Evolutionary conservation across 148 eudicot species (phyloP), one percentile per base, ranked within the genome.

Genomic region (Suaeda aralocaspica): DNA sequence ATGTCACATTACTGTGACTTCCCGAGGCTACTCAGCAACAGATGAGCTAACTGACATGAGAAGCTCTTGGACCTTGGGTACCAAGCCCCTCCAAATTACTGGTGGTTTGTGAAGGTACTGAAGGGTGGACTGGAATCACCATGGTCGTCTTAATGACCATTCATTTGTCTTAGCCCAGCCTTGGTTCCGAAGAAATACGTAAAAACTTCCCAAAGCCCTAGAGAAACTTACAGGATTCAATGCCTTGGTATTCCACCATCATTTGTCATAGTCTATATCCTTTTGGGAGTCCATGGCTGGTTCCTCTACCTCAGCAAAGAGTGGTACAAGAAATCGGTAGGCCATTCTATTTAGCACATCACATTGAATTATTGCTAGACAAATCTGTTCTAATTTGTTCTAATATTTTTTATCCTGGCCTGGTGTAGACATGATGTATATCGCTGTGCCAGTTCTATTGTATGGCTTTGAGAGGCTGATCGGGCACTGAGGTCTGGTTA

Each of bases 191-290:
- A 73, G 84, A 28, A 79, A 83, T 57, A 69, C 73, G 66, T 69
- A 77, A 21, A 77, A 80, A 14, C 82, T 85, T n/a, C 88, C 88
- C 4, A 83, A 77, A 61, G 59, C 68, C n/a, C 77, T 85, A 7
- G 81, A 83, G 76, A 74, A 70, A 67, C 80, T 86, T 5, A 81
- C 89, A 1, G 89, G 87, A 29, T 86, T 82, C 70, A 83, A 85
- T 50, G 89, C 89, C 12, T 85, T 85, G 89, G 89, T 83, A 83
- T 67, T 83, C 89, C 89, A 85, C 65, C 89, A 85, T 53, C 70
- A 83, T 85, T 85, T 15, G 79, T 85, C 49, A 81, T 85, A 36
- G 89, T 85, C 66, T 85, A 85, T 55, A 72, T 58, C 49, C 75
- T 85, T 56, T 68, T 85, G 65, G 58, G 81, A 34, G 75, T 83